Conservation (phyloP, 2,329 filamentous ascomycete species). For the Trichoderma cornu-damae region DNA sequence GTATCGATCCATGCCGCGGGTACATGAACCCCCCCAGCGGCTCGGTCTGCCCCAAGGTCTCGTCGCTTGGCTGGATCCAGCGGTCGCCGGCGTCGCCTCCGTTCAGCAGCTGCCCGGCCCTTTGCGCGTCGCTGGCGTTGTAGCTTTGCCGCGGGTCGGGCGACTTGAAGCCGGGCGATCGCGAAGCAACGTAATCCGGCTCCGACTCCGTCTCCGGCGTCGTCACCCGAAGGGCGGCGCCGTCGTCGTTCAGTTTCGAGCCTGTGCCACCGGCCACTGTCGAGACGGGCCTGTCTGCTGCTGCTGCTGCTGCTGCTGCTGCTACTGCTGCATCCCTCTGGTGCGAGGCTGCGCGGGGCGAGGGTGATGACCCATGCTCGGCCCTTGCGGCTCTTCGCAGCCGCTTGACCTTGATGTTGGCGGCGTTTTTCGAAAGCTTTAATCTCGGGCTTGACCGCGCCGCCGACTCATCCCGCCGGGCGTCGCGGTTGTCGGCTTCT, state of each 20-base stretch:
- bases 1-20: conserved; percentile 17
- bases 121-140: not conserved
- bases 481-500: not conserved
- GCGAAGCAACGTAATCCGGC: conserved; percentile 17
- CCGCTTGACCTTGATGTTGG: conserved; percentile 13
- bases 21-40: not conserved
- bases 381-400: not conserved
- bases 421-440: conserved; percentile 8
- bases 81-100: not conserved
- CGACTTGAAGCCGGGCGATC: not conserved
- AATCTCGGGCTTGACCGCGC: not conserved
- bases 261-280: not conserved
- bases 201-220: conserved; percentile 14
- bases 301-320: no score
- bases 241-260: not conserved
- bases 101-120: not conserved
- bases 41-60: not conserved
- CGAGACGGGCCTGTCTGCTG: not conserved
- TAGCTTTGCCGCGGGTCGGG: conserved; percentile 1
- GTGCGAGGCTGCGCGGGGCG: not conserved
- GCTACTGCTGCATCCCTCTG: not conserved
- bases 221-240: not conserved
- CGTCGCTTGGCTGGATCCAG: not conserved
- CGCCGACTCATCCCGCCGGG: not conserved
- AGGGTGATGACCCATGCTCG: not conserved